phyloP scores from a whole-genome alignment of 768 basidiomycete genomes.

The Obba rivulosa region DNA sequence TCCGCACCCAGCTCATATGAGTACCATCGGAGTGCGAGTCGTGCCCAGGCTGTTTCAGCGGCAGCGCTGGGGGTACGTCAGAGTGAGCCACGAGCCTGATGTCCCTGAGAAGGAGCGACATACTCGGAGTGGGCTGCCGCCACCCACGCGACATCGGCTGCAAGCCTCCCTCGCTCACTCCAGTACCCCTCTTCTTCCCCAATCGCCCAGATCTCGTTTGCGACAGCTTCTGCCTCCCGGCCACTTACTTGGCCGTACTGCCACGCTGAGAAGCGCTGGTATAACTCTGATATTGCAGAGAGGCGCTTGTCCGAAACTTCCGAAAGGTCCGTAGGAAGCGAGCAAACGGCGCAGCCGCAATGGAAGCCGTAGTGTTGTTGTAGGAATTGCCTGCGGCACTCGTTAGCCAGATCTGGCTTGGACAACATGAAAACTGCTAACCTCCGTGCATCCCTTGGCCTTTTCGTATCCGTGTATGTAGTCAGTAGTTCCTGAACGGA shows the following conservation, averaged over 20 bases:
- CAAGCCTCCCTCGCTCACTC: constrained; percentile 59
- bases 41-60: constrained; percentile 47
- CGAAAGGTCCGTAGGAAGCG: constrained; percentile 44
- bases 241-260: constrained; percentile 39
- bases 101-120: constrained; percentile 19
- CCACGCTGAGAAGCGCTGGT: constrained; percentile 47
- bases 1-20: constrained; percentile 50
- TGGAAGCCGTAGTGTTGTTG: constrained; percentile 49
- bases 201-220: constrained; percentile 48
- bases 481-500: constrained; percentile 51
- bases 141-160: constrained; percentile 55
- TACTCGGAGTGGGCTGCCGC: constrained; percentile 62
- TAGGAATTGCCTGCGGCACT: constrained; percentile 39
- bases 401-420: background rate
- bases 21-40: constrained; percentile 48
- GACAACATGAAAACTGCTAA: constrained; percentile 17
- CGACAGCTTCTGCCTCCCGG: constrained; percentile 41
- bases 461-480: constrained; percentile 54
- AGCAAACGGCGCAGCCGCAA: constrained; percentile 55
- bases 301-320: constrained; percentile 48
- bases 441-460: constrained; percentile 49
- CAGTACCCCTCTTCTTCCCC: constrained; percentile 61
- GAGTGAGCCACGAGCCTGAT: background rate
- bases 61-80: constrained; percentile 28
- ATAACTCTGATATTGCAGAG: constrained; percentile 38